A percentile compares a stretch with the other conserved stretches of the same genome.
These are phyloP conservation scores for Triticum dicoccoides DNA, from an alignment of 176 grass and related monocot genomes.

Conservation along the genomic window DNA sequence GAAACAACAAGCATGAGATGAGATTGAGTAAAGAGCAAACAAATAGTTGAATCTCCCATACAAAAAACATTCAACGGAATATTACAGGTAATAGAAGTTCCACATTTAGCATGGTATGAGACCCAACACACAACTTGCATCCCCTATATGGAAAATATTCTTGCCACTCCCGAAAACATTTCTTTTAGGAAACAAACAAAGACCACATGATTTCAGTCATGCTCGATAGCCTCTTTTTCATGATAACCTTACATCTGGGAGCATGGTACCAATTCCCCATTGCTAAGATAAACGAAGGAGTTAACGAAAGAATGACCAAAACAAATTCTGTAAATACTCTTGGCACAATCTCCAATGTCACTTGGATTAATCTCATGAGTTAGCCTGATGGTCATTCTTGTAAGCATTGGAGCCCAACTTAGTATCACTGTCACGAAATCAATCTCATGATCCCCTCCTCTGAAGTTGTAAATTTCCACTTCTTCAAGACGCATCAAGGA, in stretches of 20 bases:
- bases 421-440: not conserved
- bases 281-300: not conserved
- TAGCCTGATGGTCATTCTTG: not conserved
- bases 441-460: not conserved
- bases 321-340: not conserved
- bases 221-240: no score
- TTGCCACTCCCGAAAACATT: not conserved
- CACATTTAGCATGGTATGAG: not conserved
- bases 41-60: no score
- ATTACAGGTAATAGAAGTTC: not conserved
- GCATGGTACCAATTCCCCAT: not conserved
- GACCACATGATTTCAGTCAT: not conserved
- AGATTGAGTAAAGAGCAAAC: no score
- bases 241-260: not conserved
- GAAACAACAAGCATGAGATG: no score
- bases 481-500: not conserved
- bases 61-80: not conserved
- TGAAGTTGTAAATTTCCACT: not conserved
- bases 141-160: not conserved
- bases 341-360: not conserved
- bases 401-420: not conserved
- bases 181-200: not conserved
- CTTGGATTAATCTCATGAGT: not conserved
- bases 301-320: not conserved
- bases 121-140: not conserved